Percentiles rank a stretch among this genome's conserved stretches.
phyloP scores from a whole-genome alignment of 306 rosid genomes.

The Mimosa pudica region DNA sequence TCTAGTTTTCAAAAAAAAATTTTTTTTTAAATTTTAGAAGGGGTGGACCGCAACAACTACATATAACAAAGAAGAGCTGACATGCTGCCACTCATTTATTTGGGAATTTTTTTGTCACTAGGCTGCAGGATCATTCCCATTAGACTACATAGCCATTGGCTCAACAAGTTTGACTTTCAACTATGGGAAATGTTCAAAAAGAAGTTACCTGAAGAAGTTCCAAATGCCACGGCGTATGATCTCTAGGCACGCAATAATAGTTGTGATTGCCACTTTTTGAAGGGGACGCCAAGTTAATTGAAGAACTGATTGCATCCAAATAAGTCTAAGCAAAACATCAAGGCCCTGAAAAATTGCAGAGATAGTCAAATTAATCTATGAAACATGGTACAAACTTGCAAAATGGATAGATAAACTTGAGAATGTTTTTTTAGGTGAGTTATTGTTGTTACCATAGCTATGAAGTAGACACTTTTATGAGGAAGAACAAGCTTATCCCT shows the following conservation, averaged over 20 bases:
- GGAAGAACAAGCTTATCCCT: conserved; percentile 62
- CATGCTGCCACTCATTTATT: no score
- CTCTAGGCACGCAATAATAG: conserved; percentile 54
- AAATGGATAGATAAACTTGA: not conserved
- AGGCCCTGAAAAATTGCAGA: conserved; percentile 44
- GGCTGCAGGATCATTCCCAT: no score
- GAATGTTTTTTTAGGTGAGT: not conserved
- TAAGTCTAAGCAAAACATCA: conserved; percentile 53
- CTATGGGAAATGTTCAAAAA: not conserved
- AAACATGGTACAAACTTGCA: not conserved
- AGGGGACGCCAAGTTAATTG: conserved; percentile 49
- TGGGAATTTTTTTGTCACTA: no score
- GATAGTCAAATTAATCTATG: conserved; percentile 23
- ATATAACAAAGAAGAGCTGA: no score
- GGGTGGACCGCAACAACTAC: no score
- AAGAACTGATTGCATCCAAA: conserved; percentile 67
- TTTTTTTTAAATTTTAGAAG: no score
- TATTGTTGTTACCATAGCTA: conserved; percentile 54
- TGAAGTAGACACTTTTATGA: conserved; percentile 54
- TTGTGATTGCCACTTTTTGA: conserved; percentile 50
- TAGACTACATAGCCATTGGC: no score
- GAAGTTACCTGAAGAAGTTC: conserved; percentile 72
- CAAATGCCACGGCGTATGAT: conserved; percentile 76
- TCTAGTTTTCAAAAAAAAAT: not conserved
- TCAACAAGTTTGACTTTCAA: not conserved